A percentile compares a stretch with the other conserved stretches of the same genome.
These are phyloP conservation scores for Ampelocalamus luodianensis DNA, from an alignment of 176 grass and related monocot genomes.

Conservation along the genomic window DNA sequence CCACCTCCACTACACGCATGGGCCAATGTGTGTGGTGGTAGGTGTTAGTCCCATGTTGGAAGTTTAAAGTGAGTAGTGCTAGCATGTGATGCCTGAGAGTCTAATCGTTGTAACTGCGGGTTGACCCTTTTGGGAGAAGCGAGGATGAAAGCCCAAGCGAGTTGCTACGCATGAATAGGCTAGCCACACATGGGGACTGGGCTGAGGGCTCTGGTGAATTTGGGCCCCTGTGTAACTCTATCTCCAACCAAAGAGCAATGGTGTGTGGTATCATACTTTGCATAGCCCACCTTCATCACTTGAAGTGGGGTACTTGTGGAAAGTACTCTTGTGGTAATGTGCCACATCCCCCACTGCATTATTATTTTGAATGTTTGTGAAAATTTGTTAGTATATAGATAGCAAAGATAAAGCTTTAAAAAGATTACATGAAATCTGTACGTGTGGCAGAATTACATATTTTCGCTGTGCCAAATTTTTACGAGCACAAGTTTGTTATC, in stretches of 20 bases:
- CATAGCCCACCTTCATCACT: slow-evolving; percentile 2
- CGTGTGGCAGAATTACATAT: neutral
- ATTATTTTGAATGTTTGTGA: neutral
- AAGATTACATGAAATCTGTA: slow-evolving; percentile 15
- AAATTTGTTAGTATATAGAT: neutral
- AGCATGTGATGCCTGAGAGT: slow-evolving; percentile 22
- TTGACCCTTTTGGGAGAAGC: neutral
- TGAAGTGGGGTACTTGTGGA: neutral
- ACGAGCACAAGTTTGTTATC: neutral
- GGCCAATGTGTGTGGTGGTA: slow-evolving; percentile 6
- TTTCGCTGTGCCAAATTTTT: neutral
- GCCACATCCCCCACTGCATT: no score
- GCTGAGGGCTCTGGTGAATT: neutral
- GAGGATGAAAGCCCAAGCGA: neutral
- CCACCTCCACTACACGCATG: neutral
- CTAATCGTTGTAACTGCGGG: neutral
- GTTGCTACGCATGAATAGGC: neutral
- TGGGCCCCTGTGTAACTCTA: neutral
- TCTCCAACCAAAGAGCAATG: no score
- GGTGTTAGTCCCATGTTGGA: neutral
- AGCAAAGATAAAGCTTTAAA: neutral
- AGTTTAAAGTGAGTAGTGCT: neutral
- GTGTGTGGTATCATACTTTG: no score
- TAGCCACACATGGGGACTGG: neutral
- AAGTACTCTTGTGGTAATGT: neutral